Percentiles rank a stretch among this genome's conserved stretches.
These are phyloP conservation scores for Apiotrichum porosum DNA, from an alignment of 1,284 basidiomycete genomes.

Conservation along the genomic window DNA sequence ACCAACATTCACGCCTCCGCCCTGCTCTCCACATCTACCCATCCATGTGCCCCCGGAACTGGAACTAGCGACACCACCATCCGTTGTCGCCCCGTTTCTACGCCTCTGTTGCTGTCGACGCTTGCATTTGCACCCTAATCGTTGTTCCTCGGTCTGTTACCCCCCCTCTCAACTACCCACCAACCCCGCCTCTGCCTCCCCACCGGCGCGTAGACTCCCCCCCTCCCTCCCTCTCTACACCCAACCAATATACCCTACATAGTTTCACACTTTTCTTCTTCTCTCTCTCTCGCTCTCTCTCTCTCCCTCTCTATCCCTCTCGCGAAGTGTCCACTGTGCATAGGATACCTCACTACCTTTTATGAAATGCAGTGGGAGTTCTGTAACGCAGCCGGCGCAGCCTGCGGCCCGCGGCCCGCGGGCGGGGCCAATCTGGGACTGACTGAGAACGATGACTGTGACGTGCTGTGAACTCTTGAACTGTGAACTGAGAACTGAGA, in stretches of 20 bases:
- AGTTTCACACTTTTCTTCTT: not conserved
- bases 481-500: too few species aligned
- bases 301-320: too few species aligned
- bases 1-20: not conserved
- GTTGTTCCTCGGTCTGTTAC: conserved; percentile 6
- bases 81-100: not conserved
- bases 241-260: not conserved
- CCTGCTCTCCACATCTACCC: not conserved
- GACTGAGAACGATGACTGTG: too few species aligned
- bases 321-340: conserved; percentile 5
- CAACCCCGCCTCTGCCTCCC: too few species aligned
- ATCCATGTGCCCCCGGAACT: not conserved
- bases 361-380: conserved; percentile 1
- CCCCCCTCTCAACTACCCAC: not conserved
- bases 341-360: conserved; percentile 4
- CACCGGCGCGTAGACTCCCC: not conserved
- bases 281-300: too few species aligned
- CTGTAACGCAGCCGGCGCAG: too few species aligned
- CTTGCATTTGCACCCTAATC: conserved; percentile 9
- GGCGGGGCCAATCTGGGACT: too few species aligned
- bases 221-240: not conserved
- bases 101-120: conserved; percentile 2
- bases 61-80: too few species aligned
- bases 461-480: too few species aligned
- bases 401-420: too few species aligned